phyloP scores from a whole-genome alignment of 805 yeast genomes.

The Wickerhamiella shivajii region DNA sequence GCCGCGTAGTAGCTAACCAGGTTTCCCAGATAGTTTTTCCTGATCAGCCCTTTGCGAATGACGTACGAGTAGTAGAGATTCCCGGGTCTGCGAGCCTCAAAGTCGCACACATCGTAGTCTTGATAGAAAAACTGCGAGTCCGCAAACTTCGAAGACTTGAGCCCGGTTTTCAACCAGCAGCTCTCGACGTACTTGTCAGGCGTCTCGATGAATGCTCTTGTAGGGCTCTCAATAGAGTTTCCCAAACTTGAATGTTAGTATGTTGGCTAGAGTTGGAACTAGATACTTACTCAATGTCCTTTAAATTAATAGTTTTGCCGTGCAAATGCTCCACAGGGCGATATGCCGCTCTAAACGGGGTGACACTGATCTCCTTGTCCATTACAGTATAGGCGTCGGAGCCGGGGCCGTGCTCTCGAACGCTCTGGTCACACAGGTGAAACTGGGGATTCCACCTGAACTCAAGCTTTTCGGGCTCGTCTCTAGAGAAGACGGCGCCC shows the following conservation, averaged over 20 bases:
- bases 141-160: no score
- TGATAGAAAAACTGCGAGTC: conserved; percentile 48
- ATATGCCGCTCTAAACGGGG: conserved; percentile 13
- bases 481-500: conserved; percentile 43
- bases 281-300: conserved; percentile 32
- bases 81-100: conserved; percentile 32
- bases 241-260: conserved; percentile 46
- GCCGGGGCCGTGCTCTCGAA: conserved; percentile 30
- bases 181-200: conserved; percentile 13
- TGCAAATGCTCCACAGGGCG: conserved; percentile 2
- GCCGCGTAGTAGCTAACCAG: conserved; percentile 61
- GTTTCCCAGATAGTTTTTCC: conserved; percentile 81
- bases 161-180: conserved; percentile 16
- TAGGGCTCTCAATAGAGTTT: conserved; percentile 2
- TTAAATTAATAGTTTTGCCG: neutral
- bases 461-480: conserved; percentile 13
- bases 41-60: conserved; percentile 76
- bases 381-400: conserved; percentile 61
- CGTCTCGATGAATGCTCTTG: conserved; percentile 9
- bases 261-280: conserved; percentile 60
- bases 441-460: conserved; percentile 82
- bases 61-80: conserved; percentile 34
- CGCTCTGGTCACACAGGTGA: conserved; percentile 43
- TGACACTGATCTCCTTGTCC: conserved; percentile 37
- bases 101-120: conserved; percentile 78